Evolutionary conservation across 768 basidiomycete species (phyloP).

Genomic region (Hygrocybe coccinea): DNA sequence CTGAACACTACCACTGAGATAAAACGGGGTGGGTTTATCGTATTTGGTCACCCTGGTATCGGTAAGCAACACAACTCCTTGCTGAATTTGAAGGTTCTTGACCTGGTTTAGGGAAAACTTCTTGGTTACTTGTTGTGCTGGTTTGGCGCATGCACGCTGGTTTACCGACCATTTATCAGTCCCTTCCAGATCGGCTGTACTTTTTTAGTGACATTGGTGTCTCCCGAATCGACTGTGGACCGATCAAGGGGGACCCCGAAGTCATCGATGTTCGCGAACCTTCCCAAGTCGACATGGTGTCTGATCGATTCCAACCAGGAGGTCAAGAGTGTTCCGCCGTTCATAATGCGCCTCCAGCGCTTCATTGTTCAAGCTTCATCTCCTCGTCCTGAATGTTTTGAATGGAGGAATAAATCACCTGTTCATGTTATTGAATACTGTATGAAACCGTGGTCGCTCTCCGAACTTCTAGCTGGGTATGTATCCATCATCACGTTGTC

Average conservation of each 20-base stretch:
- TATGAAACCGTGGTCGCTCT: slow-evolving; percentile 13
- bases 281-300: slow-evolving; percentile 12
- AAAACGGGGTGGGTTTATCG: not conserved
- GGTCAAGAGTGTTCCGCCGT: slow-evolving; percentile 6
- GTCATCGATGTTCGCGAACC: slow-evolving; percentile 4
- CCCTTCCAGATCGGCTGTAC: slow-evolving; percentile 7
- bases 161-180: slow-evolving; percentile 15
- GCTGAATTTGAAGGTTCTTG: slow-evolving; percentile 1
- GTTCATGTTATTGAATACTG: slow-evolving; percentile 4
- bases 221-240: slow-evolving; percentile 11
- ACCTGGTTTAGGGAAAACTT: not conserved
- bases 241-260: not conserved
- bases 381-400: slow-evolving; percentile 7
- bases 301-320: slow-evolving; percentile 14
- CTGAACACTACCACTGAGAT: too few relatives aligned
- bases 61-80: slow-evolving; percentile 8
- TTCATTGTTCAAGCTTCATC: slow-evolving; percentile 16
- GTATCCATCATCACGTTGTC: not conserved
- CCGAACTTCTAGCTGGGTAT: not conserved
- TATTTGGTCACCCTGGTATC: slow-evolving; percentile 14
- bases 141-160: slow-evolving; percentile 12
- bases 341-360: slow-evolving; percentile 9
- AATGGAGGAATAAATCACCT: slow-evolving; percentile 11
- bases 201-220: slow-evolving; percentile 11
- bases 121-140: slow-evolving; percentile 10